These are phyloP conservation scores for Lentinus tigrinus DNA, from an alignment of 768 basidiomycete species.

Conservation along the genomic window DNA sequence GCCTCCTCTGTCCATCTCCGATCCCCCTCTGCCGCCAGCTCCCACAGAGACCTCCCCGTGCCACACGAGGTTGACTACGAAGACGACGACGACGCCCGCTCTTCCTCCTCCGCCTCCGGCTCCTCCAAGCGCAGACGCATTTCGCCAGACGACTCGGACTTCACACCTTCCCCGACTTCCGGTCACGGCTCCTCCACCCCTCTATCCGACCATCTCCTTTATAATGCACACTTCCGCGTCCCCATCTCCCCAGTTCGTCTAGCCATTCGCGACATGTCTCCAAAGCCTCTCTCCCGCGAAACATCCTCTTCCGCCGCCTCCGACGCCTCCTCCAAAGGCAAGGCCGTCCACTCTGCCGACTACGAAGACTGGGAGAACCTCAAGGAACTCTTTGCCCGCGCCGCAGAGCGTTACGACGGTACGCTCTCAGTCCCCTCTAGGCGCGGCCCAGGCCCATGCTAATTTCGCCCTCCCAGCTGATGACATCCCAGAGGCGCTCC, in stretches of 20 bases:
- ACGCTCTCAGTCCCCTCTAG: conserved; percentile 24
- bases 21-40: not conserved
- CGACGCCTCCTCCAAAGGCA: conserved; percentile 3
- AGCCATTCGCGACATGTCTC: not conserved
- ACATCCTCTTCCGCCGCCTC: not conserved
- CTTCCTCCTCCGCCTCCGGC: conserved; percentile 12
- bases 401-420: conserved; percentile 61
- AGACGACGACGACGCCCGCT: conserved; percentile 21
- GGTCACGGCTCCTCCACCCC: conserved; percentile 3
- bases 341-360: conserved; percentile 17
- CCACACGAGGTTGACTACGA: conserved; percentile 18
- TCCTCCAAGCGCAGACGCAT: conserved; percentile 28
- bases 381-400: conserved; percentile 59
- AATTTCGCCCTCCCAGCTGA: conserved; percentile 26
- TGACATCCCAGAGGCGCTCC: conserved; percentile 47
- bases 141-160: conserved; percentile 17
- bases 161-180: conserved; percentile 8
- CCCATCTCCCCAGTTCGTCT: not conserved
- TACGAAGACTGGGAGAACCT: conserved; percentile 66
- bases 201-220: conserved; percentile 9
- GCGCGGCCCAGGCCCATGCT: not conserved
- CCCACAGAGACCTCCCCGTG: conserved; percentile 3
- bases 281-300: conserved; percentile 1
- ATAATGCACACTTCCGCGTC: conserved; percentile 1
- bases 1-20: not conserved